Evolutionary conservation across 768 basidiomycete species (phyloP), one percentile per base, ranked within the genome.

Genomic region (Mycena olivaceomarginata): DNA sequence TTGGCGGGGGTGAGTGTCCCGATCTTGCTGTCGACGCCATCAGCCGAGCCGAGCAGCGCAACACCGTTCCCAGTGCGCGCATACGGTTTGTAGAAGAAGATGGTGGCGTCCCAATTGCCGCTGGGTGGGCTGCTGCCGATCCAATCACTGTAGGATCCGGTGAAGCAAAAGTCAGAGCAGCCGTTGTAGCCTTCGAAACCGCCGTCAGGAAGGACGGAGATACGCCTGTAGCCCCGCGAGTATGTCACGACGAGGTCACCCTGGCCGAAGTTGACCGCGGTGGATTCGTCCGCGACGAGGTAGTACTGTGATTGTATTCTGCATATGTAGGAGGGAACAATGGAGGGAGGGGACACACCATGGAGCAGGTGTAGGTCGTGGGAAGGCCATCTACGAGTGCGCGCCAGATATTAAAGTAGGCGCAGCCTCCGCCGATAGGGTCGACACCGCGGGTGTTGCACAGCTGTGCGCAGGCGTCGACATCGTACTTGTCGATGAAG

Each of bases 381-480:
- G 90, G 88, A n/a, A 79, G 75, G 18, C 88, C 88, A 72, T 88
- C 81, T 1, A 89, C 87, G 41, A 90, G 82, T 16, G 89, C 89
- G 43, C 88, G 87, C 89, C 89, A 90, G 82, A 90, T 90, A 79
- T 90, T 90, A 83, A 90, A 89, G 83, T 86, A 90, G 31, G 31
- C 31, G 31, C 31, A 31, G 1, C 31, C 31, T 31, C 31, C 31
- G 31, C 31, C 31, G 31, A 90, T 77, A 8, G 83, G 77, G 71
- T 90, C 89, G 7, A 87, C 82, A 13, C 83, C 86, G 43, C 89
- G 86, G 15, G 82, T 83, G 67, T 88, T 89, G 81, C 90, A 90
- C 31, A 86, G 83, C n/a, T 82, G 82, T 39, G 90, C 87, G 59
- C 89, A 90, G 9, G 87, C 87, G 8, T 85, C 77, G 67, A 88